Base-by-base conservation (phyloP, 2,329 filamentous ascomycete genomes). In the Apiospora hydei region DNA sequence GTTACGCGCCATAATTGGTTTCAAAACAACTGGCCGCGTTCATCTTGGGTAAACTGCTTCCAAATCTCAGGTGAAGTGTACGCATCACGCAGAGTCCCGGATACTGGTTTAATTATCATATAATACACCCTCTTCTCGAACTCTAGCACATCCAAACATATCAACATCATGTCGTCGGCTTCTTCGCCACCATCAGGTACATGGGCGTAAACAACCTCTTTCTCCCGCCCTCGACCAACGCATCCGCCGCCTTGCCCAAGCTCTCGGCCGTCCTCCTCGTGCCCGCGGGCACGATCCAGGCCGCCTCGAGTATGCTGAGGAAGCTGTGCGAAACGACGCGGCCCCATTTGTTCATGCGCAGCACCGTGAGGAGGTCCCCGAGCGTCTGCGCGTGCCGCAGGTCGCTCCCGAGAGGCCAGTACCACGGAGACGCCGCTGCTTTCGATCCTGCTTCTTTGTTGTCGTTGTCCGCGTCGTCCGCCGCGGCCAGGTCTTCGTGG, bases 141-240 rank as follows among this genome's bases (percentile, higher is more conserved):
- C 24, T 14, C 49, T n/a, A n/a, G n/a, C n/a, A n/a, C 10, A 14
- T 51, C 10, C 41, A 43, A 14, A 43, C 4, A 1, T 43, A 43
- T 14, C 10, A 13, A 43, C 10, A 43, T 43, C 30, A 38, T 21
- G 16, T 13, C 43, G 41, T 30, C 8, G 91, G 91, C 83, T 93
- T 93, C 79, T 90, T 86, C 69, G 86, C 91, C 71, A 93, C 86
- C 90, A 93, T 93, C 78, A 93, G 81, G 82, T 93, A 93, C 91
- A 93, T 94, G 49, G 91, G 91, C 4, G 91, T 94, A 83, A 94
- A 94, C n/a, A 94, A 84, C 81, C 92, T 91, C 85, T 91, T 85
- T 81, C 88, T 86, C 41, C 88, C 91, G 81, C 92, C 91, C 72
- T 89, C 90, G 16, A 93, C 91, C 64, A 93, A 83, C 76, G 87